These are phyloP conservation scores for Hericium rajendrae DNA, from an alignment of 768 basidiomycete species.

Conservation along the genomic window DNA sequence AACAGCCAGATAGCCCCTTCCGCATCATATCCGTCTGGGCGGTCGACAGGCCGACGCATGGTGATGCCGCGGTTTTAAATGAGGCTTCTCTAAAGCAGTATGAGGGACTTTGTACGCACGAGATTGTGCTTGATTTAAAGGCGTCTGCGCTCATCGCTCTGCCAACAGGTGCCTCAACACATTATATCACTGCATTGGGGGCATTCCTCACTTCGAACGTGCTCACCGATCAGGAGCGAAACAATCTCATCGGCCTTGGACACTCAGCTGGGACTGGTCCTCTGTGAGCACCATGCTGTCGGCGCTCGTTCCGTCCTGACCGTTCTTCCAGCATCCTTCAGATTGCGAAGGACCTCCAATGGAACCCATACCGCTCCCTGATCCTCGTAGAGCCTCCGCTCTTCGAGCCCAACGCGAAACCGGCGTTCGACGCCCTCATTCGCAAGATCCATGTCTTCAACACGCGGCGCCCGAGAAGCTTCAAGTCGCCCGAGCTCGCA, in stretches of 20 bases:
- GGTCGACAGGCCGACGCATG: background rate
- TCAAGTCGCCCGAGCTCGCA: background rate
- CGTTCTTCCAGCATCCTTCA: background rate
- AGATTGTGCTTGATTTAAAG: background rate
- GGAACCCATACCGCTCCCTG: background rate
- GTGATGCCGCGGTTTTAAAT: background rate
- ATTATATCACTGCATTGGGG: background rate
- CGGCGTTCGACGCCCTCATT: background rate
- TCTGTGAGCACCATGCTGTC: background rate
- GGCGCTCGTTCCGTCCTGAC: background rate
- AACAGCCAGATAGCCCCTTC: background rate
- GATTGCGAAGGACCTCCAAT: background rate
- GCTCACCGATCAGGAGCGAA: background rate
- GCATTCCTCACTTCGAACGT: background rate
- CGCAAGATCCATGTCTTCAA: background rate
- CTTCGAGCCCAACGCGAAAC: background rate
- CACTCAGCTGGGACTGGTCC: background rate
- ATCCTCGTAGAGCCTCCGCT: background rate
- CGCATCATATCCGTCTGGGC: background rate
- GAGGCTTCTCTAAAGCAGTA: background rate
- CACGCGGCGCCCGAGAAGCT: background rate
- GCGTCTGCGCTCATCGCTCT: background rate
- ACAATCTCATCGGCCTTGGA: background rate
- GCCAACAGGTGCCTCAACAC: background rate
- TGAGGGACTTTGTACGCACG: background rate